Conservation (phyloP, 495 filamentous ascomycete genomes). For the Sphaerosporella brunnea region DNA sequence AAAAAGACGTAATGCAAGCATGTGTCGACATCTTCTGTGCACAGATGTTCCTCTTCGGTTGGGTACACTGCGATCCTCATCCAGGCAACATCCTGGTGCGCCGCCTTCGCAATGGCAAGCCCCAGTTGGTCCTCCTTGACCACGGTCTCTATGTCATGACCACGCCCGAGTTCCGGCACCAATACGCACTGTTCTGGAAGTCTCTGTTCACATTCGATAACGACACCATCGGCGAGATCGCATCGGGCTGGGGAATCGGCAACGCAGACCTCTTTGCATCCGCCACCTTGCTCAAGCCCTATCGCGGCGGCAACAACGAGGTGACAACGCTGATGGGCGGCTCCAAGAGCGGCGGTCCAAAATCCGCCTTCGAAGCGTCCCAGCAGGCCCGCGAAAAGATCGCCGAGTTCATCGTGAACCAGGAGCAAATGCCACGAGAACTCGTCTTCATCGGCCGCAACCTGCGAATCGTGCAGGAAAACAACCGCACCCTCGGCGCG, state of each 20-base stretch:
- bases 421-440: constrained; percentile 81
- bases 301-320: constrained; percentile 59
- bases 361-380: constrained; percentile 73
- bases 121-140: constrained; percentile 89
- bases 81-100: constrained; percentile 95
- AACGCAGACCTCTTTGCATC: constrained; percentile 80
- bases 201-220: constrained; percentile 88
- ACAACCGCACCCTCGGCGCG: constrained; percentile 71
- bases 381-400: constrained; percentile 66
- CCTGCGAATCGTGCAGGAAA: constrained; percentile 75
- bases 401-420: constrained; percentile 68
- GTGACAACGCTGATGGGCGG: constrained; percentile 31
- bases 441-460: constrained; percentile 93
- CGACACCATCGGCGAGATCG: constrained; percentile 50
- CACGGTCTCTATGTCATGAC: constrained; percentile 91
- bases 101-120: constrained; percentile 56
- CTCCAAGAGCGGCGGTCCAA: constrained; percentile 31
- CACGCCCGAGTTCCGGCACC: constrained; percentile 61
- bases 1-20: constrained; percentile 80
- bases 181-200: constrained; percentile 91
- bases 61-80: constrained; percentile 89
- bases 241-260: constrained; percentile 64
- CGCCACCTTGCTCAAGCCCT: constrained; percentile 76
- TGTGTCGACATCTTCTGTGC: constrained; percentile 91
- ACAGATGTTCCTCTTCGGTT: constrained; percentile 92